Evolutionary conservation across 2,329 filamentous ascomycete species (phyloP).

Genomic region (Venturia pyrina): DNA sequence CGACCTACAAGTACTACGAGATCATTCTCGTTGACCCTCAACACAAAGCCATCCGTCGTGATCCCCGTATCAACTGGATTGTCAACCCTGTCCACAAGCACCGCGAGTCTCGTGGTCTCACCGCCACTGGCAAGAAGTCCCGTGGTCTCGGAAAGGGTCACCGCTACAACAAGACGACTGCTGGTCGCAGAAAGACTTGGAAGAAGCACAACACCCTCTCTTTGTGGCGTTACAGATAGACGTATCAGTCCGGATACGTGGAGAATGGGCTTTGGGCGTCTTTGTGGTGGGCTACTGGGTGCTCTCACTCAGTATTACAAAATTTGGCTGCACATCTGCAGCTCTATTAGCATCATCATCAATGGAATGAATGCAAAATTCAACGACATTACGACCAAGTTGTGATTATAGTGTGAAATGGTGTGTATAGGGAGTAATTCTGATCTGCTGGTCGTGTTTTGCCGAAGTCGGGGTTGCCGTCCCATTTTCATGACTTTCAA

Average conservation of each 20-base stretch:
- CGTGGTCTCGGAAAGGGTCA: constrained; percentile 99
- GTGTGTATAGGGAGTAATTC: background rate
- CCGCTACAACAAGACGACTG: constrained; percentile 96
- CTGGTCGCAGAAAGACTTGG: constrained; percentile 99
- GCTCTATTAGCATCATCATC: background rate
- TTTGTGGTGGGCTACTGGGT: constrained; percentile 2
- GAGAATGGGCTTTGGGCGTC: constrained; percentile 1
- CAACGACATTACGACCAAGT: background rate
- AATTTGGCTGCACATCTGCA: background rate
- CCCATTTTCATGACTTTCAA: background rate
- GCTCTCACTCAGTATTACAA: background rate
- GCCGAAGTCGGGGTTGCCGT: background rate
- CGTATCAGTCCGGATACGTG: background rate
- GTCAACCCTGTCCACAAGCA: constrained; percentile 99
- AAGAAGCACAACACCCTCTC: constrained; percentile 99
- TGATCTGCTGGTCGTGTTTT: background rate
- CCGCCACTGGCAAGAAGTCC: constrained; percentile 98
- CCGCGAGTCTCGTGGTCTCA: constrained; percentile 95
- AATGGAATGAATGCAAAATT: constrained; percentile 4
- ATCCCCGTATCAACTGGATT: constrained; percentile 99
- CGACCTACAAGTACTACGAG: constrained; percentile 99
- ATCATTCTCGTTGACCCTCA: constrained; percentile 99
- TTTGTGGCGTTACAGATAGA: constrained; percentile 94
- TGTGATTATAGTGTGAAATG: background rate
- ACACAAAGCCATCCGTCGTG: constrained; percentile 99